Percentiles rank a stretch among this genome's conserved stretches.
These are phyloP conservation scores for Kwoniella shivajii DNA, from an alignment of 1,284 basidiomycete species.

Conservation along the genomic window DNA sequence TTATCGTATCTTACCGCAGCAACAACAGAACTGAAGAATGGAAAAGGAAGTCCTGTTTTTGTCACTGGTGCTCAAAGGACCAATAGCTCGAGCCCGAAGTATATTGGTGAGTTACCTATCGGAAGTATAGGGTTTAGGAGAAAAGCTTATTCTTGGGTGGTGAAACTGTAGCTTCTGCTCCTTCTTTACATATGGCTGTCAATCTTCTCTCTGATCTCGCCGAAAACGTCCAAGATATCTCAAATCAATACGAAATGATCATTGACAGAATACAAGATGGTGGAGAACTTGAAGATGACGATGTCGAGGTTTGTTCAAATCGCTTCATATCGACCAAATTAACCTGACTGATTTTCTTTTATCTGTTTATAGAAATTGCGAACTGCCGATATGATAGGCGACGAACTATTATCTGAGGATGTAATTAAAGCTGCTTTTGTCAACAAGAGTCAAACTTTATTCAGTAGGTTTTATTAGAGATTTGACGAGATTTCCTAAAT, in stretches of 20 bases:
- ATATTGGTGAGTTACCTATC: conserved; percentile 16
- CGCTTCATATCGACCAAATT: neutral
- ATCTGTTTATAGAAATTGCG: conserved; percentile 12
- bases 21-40: conserved; percentile 40
- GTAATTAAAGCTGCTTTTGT: conserved; percentile 58
- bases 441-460: conserved; percentile 18
- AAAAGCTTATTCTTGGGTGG: neutral
- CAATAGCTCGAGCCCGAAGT: conserved; percentile 19
- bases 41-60: conserved; percentile 43
- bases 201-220: conserved; percentile 38
- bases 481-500: neutral
- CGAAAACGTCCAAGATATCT: conserved; percentile 35
- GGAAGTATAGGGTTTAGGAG: neutral
- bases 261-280: conserved; percentile 34
- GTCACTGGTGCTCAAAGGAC: conserved; percentile 39
- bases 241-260: conserved; percentile 33
- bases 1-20: conserved; percentile 40
- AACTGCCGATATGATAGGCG: conserved; percentile 63
- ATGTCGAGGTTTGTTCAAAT: conserved; percentile 21
- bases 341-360: neutral
- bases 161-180: conserved; percentile 34
- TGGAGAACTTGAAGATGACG: conserved; percentile 21
- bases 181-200: conserved; percentile 35
- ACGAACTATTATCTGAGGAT: conserved; percentile 64
- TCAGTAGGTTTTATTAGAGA: conserved; percentile 25